phyloP scores from a whole-genome alignment of 768 basidiomycete species.

The Suillus placidus region DNA sequence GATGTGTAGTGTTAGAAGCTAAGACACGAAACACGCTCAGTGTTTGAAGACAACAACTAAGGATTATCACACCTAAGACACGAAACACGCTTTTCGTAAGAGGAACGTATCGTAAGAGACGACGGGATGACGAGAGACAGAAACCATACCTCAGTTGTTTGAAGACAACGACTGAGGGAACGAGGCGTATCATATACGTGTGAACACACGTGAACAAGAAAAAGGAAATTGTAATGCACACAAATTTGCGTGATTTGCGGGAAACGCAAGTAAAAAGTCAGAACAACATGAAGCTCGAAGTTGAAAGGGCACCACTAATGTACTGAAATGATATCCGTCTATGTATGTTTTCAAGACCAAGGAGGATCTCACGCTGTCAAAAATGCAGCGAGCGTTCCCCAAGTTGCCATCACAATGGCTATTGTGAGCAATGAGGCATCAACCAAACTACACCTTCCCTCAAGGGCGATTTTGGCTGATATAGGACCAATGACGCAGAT shows the following conservation, averaged over 20 bases:
- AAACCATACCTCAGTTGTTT: too few species aligned
- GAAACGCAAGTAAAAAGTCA: neutral
- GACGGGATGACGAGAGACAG: too few species aligned
- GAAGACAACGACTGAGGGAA: too few species aligned
- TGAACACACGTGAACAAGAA: too few species aligned
- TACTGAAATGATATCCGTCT: neutral
- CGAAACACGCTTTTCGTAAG: too few species aligned
- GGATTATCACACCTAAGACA: too few species aligned
- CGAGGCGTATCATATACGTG: too few species aligned
- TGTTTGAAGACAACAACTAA: too few species aligned
- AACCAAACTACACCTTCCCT: constrained; percentile 46
- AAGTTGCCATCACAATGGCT: constrained; percentile 67
- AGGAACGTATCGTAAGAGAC: too few species aligned
- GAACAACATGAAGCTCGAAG: neutral
- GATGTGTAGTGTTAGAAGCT: neutral
- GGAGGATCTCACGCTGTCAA: constrained; percentile 30
- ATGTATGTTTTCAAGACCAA: neutral
- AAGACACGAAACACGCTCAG: too few species aligned
- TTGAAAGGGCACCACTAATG: too few species aligned
- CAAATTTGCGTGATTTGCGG: neutral
- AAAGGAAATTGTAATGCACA: too few species aligned
- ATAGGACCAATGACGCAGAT: constrained; percentile 81
- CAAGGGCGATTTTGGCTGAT: constrained; percentile 65
- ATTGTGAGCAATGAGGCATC: constrained; percentile 58
- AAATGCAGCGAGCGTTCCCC: constrained; percentile 77